phyloP scores from a whole-genome alignment of 495 filamentous ascomycete species.

The Entonaema liquescens region DNA sequence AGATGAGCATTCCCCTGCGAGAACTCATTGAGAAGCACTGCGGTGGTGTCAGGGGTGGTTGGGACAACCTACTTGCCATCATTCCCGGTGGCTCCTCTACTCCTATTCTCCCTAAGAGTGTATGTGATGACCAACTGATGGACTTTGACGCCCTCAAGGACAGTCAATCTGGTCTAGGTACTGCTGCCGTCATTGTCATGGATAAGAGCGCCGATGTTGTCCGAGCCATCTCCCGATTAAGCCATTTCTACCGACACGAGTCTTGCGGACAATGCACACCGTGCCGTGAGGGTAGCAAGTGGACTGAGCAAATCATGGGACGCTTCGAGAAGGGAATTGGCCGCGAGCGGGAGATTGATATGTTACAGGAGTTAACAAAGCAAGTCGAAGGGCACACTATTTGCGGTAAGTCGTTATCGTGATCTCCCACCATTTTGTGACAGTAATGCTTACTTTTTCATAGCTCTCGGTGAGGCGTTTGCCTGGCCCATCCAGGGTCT shows the following conservation, averaged over 20 bases:
- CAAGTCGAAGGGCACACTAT: conserved; percentile 99
- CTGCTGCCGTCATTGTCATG: conserved; percentile 99
- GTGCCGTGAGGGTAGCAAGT: conserved; percentile 95
- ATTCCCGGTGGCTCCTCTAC: conserved; percentile 98
- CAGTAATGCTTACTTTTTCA: conserved; percentile 11
- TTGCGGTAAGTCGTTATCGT: conserved; percentile 68
- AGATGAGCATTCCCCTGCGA: conserved; percentile 94
- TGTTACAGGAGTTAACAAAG: conserved; percentile 99
- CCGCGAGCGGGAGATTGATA: conserved; percentile 92
- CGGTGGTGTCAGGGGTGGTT: conserved; percentile 93
- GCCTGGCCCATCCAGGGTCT: conserved; percentile 98
- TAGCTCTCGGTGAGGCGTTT: conserved; percentile 93
- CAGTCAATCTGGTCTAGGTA: conserved; percentile 94
- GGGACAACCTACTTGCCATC: conserved; percentile 95
- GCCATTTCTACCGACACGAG: conserved; percentile 98
- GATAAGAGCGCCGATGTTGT: conserved; percentile 97
- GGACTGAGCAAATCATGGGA: conserved; percentile 98
- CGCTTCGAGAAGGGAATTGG: conserved; percentile 91
- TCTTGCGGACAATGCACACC: conserved; percentile 98
- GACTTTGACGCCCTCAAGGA: conserved; percentile 99
- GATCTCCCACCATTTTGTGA: neutral
- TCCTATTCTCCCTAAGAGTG: conserved; percentile 84
- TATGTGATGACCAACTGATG: conserved; percentile 96
- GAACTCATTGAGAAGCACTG: conserved; percentile 98
- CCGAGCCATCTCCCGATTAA: conserved; percentile 88